Evolutionary conservation across 1,284 basidiomycete genomes (phyloP).

Genomic region (Microbotryum scabiosae): DNA sequence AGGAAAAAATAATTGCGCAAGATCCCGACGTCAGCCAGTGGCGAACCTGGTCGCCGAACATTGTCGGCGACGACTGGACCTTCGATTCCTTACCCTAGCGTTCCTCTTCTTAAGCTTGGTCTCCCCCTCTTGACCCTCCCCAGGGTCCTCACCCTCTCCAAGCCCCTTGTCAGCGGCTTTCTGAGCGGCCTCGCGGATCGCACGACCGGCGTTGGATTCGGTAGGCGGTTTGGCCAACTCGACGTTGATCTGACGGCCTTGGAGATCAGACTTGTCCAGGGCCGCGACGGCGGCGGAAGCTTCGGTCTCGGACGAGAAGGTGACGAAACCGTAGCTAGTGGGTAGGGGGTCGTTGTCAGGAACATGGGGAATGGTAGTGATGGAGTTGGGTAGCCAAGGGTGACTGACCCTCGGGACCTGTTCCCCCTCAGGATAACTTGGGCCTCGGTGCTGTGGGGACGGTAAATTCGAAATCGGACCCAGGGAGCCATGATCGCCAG

Average conservation of each 20-base stretch:
- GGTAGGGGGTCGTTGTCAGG: neutral
- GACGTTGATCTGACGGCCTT: constrained; percentile 74
- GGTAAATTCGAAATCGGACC: neutral
- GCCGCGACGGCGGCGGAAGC: constrained; percentile 75
- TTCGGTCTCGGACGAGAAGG: constrained; percentile 66
- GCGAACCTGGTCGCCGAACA: constrained; percentile 5
- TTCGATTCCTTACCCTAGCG: constrained; percentile 51
- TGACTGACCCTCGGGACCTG: constrained; percentile 64
- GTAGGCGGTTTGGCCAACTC: constrained; percentile 81
- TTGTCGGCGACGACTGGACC: too few species aligned
- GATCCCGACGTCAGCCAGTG: constrained; percentile 8
- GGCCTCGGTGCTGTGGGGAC: constrained; percentile 52
- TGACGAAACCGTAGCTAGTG: constrained; percentile 65
- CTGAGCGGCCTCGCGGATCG: constrained; percentile 20
- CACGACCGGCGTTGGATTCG: constrained; percentile 45
- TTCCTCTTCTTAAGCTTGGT: constrained; percentile 56
- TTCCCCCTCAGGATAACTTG: constrained; percentile 71
- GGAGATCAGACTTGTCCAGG: constrained; percentile 78
- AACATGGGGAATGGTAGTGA: neutral
- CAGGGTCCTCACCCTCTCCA: constrained; percentile 45
- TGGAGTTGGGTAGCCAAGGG: too few species aligned
- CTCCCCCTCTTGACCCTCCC: constrained; percentile 59
- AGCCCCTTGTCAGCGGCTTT: constrained; percentile 16
- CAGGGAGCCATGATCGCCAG: neutral
- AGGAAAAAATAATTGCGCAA: too few species aligned